Evolutionary conservation across 208 protist genomes (phyloP).

Genomic region (Crithidia expoeki): DNA sequence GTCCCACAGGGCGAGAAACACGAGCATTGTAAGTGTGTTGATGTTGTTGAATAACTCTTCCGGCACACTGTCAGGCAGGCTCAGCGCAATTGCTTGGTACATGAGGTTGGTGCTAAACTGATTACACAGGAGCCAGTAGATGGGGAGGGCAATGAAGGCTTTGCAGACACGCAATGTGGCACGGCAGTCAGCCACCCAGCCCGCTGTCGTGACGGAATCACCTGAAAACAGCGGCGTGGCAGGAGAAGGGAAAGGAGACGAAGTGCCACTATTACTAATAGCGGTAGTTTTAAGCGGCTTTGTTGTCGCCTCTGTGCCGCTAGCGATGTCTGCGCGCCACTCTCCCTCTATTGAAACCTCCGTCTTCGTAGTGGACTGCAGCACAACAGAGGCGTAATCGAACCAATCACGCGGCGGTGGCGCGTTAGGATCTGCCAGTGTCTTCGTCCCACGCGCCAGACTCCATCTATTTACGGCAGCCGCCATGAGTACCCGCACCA

Average conservation of each 20-base stretch:
- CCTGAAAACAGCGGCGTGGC: not conserved
- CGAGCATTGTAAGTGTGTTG: constrained; percentile 60
- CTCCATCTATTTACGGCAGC: constrained; percentile 31
- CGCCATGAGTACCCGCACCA: constrained; percentile 49
- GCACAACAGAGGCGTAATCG: constrained; percentile 19
- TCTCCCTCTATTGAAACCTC: constrained; percentile 8
- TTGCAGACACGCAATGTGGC: constrained; percentile 45
- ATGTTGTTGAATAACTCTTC: constrained; percentile 78
- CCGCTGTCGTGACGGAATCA: constrained; percentile 6
- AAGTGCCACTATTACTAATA: no score
- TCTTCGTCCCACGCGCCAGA: constrained; percentile 3
- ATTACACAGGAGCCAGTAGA: constrained; percentile 77
- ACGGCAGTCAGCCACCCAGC: constrained; percentile 48
- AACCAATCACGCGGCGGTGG: constrained; percentile 21
- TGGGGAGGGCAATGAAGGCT: constrained; percentile 58
- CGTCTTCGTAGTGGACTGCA: not conserved
- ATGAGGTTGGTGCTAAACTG: constrained; percentile 79
- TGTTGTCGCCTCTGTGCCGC: not conserved
- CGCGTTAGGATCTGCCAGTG: not conserved
- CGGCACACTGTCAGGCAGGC: constrained; percentile 44
- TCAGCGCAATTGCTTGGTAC: constrained; percentile 46
- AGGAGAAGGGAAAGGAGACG: not conserved
- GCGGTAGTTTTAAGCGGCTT: no score
- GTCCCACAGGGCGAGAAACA: constrained; percentile 53
- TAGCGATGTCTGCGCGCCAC: not conserved